Evolutionary conservation across 495 filamentous ascomycete species (phyloP).

Genomic region (Podospora sp.): DNA sequence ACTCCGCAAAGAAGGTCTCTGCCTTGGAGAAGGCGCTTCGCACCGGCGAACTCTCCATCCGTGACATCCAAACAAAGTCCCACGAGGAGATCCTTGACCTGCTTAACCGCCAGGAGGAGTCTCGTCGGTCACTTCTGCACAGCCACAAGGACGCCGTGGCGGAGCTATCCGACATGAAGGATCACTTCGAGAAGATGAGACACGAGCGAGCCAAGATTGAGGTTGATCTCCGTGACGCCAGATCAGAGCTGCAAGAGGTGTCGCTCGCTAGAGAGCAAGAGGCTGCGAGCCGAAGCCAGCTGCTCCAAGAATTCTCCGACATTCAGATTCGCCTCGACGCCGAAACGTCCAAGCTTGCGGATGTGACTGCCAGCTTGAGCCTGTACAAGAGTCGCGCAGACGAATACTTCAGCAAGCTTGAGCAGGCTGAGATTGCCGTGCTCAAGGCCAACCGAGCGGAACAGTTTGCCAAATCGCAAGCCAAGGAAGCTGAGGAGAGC

Average conservation of each 20-base stretch:
- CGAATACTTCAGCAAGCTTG: slow-evolving; percentile 96
- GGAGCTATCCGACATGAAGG: slow-evolving; percentile 83
- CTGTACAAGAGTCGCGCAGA: slow-evolving; percentile 93
- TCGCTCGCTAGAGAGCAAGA: slow-evolving; percentile 79
- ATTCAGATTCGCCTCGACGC: slow-evolving; percentile 90
- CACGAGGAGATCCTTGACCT: slow-evolving; percentile 95
- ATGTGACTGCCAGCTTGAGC: slow-evolving; percentile 79
- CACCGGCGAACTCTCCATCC: slow-evolving; percentile 84
- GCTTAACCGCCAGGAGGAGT: slow-evolving; percentile 91
- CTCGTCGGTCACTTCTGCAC: slow-evolving; percentile 76
- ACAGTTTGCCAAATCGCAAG: slow-evolving; percentile 88
- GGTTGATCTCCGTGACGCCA: slow-evolving; percentile 85
- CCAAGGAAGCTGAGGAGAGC: slow-evolving; percentile 86
- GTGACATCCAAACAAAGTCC: slow-evolving; percentile 89
- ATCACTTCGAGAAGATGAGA: slow-evolving; percentile 81
- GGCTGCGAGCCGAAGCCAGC: slow-evolving; percentile 75
- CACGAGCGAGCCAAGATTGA: slow-evolving; percentile 76
- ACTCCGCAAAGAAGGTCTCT: slow-evolving; percentile 92
- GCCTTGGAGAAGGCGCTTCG: slow-evolving; percentile 83
- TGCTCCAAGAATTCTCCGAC: slow-evolving; percentile 91
- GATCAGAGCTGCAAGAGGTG: slow-evolving; percentile 82
- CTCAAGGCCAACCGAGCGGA: slow-evolving; percentile 90
- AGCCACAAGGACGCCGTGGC: slow-evolving; percentile 82
- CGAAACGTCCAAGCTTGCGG: slow-evolving; percentile 81
- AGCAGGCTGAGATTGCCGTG: slow-evolving; percentile 94